Conservation (phyloP, 192 early-diverging fungal genomes). For the Coemansia aciculifera region DNA sequence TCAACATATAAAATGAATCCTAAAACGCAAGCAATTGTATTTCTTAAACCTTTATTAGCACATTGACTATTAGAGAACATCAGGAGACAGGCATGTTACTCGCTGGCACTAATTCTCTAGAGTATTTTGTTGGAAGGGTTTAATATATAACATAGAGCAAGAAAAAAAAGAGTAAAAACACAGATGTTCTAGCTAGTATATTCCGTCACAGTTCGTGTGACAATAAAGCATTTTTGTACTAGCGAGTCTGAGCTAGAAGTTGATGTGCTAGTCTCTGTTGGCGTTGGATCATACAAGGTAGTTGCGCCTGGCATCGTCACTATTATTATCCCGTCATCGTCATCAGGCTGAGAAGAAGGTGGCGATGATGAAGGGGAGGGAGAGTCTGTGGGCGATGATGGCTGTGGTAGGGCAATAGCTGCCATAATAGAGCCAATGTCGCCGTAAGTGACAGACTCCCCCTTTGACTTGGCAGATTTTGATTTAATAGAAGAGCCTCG, state of each 20-base stretch:
- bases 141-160: background rate
- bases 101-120: no score
- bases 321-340: background rate
- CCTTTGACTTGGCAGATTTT: background rate
- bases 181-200: background rate
- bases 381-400: background rate
- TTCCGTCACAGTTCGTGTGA: background rate
- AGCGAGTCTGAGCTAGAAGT: background rate
- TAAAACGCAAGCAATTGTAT: no score
- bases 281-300: background rate
- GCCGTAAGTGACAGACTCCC: background rate
- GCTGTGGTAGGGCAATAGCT: slow-evolving; percentile 1
- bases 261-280: background rate
- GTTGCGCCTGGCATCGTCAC: background rate
- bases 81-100: no score
- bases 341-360: background rate
- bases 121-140: no score
- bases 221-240: slow-evolving; percentile 5
- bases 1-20: no score
- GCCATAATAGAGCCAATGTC: slow-evolving; percentile 18
- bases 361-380: background rate
- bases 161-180: background rate
- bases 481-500: background rate
- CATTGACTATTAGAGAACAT: no score
- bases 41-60: no score